Conservation (phyloP, 208 protist genomes). For the Trypanosoma cruzi region DNA sequence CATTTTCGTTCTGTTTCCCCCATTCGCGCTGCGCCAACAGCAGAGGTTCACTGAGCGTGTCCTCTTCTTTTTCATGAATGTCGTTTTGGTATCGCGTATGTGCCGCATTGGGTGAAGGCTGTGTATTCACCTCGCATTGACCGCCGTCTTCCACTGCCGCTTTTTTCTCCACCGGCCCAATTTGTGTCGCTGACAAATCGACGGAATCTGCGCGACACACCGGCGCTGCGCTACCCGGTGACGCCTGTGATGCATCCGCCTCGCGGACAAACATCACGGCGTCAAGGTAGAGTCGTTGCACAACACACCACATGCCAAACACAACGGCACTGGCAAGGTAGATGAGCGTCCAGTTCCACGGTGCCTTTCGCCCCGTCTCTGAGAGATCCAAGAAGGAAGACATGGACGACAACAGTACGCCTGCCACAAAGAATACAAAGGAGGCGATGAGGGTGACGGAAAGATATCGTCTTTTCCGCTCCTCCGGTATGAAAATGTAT, state of each 20-base stretch:
- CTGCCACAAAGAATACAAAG: slow-evolving; percentile 66
- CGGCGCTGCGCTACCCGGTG: not conserved
- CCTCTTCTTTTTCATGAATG: slow-evolving; percentile 1
- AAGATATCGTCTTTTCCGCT: slow-evolving; percentile 73
- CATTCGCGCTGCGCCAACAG: slow-evolving; percentile 49
- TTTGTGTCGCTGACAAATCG: not conserved
- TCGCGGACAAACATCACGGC: slow-evolving; percentile 34
- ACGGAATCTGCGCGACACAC: not conserved
- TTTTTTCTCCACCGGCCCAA: not conserved
- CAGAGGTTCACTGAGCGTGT: slow-evolving; percentile 13
- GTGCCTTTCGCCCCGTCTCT: slow-evolving; percentile 24
- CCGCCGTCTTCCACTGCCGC: not conserved
- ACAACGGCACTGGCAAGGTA: slow-evolving; percentile 74
- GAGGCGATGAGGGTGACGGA: slow-evolving; percentile 69
- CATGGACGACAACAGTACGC: slow-evolving; percentile 59
- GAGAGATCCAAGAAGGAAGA: slow-evolving; percentile 45
- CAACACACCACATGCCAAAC: slow-evolving; percentile 81
- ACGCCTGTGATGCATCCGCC: not conserved
- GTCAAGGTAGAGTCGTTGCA: slow-evolving; percentile 84
- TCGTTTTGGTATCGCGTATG: slow-evolving; percentile 1
- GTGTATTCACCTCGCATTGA: not conserved
- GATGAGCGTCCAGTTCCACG: slow-evolving; percentile 66
- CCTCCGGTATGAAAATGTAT: slow-evolving; percentile 65
- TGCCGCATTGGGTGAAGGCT: not conserved
- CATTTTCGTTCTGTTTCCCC: slow-evolving; percentile 58